phyloP scores from a whole-genome alignment of 371 early-diverging fungal genomes.

The Apophysomyces ossiformis region DNA sequence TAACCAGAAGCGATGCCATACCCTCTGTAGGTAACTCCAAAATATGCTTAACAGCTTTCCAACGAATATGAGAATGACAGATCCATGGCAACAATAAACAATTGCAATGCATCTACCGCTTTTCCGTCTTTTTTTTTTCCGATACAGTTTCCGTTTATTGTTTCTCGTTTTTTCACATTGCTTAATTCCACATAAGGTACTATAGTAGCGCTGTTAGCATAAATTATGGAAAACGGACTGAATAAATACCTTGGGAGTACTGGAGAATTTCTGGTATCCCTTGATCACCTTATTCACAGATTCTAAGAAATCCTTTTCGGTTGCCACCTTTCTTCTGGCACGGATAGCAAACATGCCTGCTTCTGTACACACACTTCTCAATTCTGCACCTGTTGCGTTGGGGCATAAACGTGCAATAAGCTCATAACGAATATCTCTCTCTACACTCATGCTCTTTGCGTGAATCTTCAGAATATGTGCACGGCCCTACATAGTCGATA shows the following conservation, averaged over 20 bases:
- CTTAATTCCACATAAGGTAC: slow-evolving; percentile 64
- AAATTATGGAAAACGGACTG: slow-evolving; percentile 8
- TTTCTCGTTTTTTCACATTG: neutral
- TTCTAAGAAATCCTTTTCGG: slow-evolving; percentile 99
- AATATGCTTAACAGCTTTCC: too few relatives aligned
- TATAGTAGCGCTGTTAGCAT: slow-evolving; percentile 10
- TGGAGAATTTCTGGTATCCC: slow-evolving; percentile 97
- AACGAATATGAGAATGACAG: too few relatives aligned
- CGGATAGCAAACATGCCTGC: slow-evolving; percentile 99
- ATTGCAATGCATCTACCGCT: neutral
- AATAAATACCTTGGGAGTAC: slow-evolving; percentile 80
- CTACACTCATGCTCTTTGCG: slow-evolving; percentile 99
- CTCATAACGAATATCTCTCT: slow-evolving; percentile 96
- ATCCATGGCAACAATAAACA: too few relatives aligned
- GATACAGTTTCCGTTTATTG: neutral
- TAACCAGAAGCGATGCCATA: too few relatives aligned
- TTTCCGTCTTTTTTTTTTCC: neutral
- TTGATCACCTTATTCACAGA: slow-evolving; percentile 99
- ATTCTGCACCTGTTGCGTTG: slow-evolving; percentile 98
- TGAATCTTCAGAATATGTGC: slow-evolving; percentile 99
- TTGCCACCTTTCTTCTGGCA: slow-evolving; percentile 98
- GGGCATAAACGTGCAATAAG: slow-evolving; percentile 96
- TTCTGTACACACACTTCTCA: slow-evolving; percentile 99
- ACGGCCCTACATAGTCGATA: slow-evolving; percentile 67
- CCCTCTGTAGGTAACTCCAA: too few relatives aligned